A percentile compares a stretch with the other conserved stretches of the same genome.
These are phyloP conservation scores for Acer yangbiense DNA, from an alignment of 345 rosid genomes.

Conservation along the genomic window DNA sequence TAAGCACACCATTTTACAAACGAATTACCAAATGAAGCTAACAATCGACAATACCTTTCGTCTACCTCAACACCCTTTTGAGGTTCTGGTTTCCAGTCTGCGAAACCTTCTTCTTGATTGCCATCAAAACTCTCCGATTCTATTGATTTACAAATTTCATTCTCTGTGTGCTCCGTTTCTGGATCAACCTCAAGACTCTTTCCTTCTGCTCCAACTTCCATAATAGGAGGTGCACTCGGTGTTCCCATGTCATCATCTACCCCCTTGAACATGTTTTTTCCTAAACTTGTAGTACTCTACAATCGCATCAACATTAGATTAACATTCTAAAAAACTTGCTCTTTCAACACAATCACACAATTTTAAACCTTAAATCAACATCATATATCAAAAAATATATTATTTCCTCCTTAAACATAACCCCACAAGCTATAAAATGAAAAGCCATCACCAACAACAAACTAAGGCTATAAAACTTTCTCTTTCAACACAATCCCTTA, in stretches of 20 bases:
- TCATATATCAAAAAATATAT: background rate
- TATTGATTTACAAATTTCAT: slow-evolving; percentile 32
- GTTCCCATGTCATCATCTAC: slow-evolving; percentile 68
- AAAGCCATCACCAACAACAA: background rate
- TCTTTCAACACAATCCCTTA: background rate
- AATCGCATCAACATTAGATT: slow-evolving; percentile 14
- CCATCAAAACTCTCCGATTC: slow-evolving; percentile 32
- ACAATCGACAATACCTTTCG: slow-evolving; percentile 50
- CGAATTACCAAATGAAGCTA: background rate
- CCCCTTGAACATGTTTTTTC: slow-evolving; percentile 30
- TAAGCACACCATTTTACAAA: background rate
- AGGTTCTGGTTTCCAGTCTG: slow-evolving; percentile 31
- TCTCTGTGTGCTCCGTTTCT: slow-evolving; percentile 34
- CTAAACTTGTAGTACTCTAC: slow-evolving; percentile 39
- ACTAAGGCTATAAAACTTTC: background rate
- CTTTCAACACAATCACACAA: background rate
- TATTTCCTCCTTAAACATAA: background rate
- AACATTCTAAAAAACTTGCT: slow-evolving; percentile 2
- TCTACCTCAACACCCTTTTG: slow-evolving; percentile 33
- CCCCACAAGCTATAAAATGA: background rate
- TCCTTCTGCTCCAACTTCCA: slow-evolving; percentile 53
- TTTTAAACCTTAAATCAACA: background rate
- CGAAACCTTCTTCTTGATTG: slow-evolving; percentile 30
- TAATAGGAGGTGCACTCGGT: slow-evolving; percentile 91
- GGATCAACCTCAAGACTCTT: slow-evolving; percentile 39